A percentile compares a stretch with the other conserved stretches of the same genome.
Evolutionary conservation across 2,329 filamentous ascomycete genomes (phyloP).

Genomic region (Fusarium sp.): DNA sequence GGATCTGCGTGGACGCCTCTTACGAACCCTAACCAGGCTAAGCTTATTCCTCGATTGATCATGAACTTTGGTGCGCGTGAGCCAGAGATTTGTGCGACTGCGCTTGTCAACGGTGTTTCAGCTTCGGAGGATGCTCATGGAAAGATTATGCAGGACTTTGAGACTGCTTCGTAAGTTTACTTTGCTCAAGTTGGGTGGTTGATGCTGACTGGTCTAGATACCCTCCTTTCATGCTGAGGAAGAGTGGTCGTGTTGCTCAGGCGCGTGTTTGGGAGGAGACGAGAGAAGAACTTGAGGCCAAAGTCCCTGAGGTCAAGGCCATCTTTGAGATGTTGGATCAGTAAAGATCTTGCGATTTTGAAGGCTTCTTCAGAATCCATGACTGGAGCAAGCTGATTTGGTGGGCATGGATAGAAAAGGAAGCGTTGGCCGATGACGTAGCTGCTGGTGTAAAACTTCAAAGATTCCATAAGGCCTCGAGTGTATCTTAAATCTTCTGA

Average conservation of each 20-base stretch:
- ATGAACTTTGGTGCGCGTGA: slow-evolving; percentile 53
- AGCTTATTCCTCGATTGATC: slow-evolving; percentile 52
- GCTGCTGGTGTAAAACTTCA: too few relatives aligned
- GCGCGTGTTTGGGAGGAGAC: slow-evolving; percentile 42
- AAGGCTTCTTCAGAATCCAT: background rate
- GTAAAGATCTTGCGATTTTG: background rate
- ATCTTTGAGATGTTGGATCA: slow-evolving; percentile 37
- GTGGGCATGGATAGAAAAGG: too few relatives aligned
- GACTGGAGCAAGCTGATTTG: too few relatives aligned
- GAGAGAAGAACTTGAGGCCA: slow-evolving; percentile 37
- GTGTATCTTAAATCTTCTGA: too few relatives aligned
- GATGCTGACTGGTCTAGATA: slow-evolving; percentile 40
- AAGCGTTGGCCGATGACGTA: too few relatives aligned
- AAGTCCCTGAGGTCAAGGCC: slow-evolving; percentile 40
- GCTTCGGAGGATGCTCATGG: slow-evolving; percentile 46
- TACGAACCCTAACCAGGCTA: slow-evolving; percentile 49
- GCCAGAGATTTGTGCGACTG: slow-evolving; percentile 51
- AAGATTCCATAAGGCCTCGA: too few relatives aligned
- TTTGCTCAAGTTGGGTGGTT: accelerated
- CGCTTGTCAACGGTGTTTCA: slow-evolving; percentile 52
- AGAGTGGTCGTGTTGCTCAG: slow-evolving; percentile 38
- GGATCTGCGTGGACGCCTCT: slow-evolving; percentile 54
- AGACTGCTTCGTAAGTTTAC: slow-evolving; percentile 47
- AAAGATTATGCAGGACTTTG: slow-evolving; percentile 53
- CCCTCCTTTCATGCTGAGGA: slow-evolving; percentile 51